Evolutionary conservation across 768 basidiomycete genomes (phyloP).

Genomic region (Lentinula guzmanii): DNA sequence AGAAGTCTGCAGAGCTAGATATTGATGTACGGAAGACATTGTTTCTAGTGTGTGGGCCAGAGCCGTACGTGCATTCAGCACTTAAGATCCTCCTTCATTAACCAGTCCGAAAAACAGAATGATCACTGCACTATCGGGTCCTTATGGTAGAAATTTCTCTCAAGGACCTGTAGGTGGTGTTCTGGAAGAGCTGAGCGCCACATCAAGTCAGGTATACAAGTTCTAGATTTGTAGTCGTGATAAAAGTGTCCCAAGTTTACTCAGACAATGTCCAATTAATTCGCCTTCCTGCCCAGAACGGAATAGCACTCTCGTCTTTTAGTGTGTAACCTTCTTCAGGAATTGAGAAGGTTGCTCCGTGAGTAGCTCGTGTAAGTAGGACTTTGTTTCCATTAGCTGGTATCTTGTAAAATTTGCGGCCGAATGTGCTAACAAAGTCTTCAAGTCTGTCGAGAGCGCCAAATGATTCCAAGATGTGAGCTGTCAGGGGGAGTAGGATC

Average conservation of each 20-base stretch:
- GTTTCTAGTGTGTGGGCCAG: conserved; percentile 82
- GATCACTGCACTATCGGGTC: conserved; percentile 70
- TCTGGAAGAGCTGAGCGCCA: conserved; percentile 57
- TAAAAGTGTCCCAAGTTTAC: not conserved
- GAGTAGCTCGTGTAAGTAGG: conserved; percentile 33
- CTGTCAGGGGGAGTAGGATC: conserved; percentile 84
- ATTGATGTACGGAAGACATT: conserved; percentile 34
- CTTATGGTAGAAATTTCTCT: conserved; percentile 68
- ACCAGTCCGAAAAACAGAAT: conserved; percentile 41
- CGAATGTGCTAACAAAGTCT: conserved; percentile 73
- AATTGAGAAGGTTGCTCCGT: conserved; percentile 11
- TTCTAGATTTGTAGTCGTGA: conserved; percentile 26
- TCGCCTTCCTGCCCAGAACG: conserved; percentile 85
- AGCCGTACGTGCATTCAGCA: conserved; percentile 45
- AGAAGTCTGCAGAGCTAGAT: conserved; percentile 12
- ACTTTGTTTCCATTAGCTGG: conserved; percentile 29
- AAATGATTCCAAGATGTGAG: conserved; percentile 83
- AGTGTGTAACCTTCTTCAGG: conserved; percentile 45
- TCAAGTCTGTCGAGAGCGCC: conserved; percentile 78
- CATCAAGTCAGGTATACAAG: conserved; percentile 64
- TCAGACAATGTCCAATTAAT: conserved; percentile 64
- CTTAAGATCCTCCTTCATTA: conserved; percentile 1
- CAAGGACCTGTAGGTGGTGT: conserved; percentile 69
- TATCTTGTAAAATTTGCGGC: conserved; percentile 72
- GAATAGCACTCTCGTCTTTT: conserved; percentile 54